These are phyloP conservation scores for Diplotaxis tenuifolia DNA, from an alignment of 345 rosid species.

Conservation along the genomic window DNA sequence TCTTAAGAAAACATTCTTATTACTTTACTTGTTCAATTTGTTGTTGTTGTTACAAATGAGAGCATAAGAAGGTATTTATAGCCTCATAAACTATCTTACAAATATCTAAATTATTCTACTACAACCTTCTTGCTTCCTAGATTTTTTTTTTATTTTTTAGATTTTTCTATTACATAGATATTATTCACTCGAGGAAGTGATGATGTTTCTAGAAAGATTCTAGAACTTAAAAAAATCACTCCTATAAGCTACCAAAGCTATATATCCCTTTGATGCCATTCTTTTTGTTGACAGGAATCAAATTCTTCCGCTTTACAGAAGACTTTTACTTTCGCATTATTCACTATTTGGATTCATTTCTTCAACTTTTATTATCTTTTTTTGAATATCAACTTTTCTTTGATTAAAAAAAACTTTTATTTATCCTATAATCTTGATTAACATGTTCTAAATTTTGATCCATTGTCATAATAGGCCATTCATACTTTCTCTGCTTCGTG, in stretches of 20 bases:
- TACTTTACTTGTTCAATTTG: too few species aligned
- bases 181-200: too few species aligned
- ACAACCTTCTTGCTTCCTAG: too few species aligned
- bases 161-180: too few species aligned
- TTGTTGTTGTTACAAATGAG: too few species aligned
- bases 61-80: too few species aligned
- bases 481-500: constrained; percentile 3
- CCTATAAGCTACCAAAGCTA: constrained; percentile 28
- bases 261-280: constrained; percentile 28
- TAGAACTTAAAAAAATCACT: neutral
- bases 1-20: too few species aligned
- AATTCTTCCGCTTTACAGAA: constrained; percentile 27
- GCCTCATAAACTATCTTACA: too few species aligned
- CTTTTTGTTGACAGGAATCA: constrained; percentile 33
- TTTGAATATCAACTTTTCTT: neutral
- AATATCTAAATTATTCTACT: too few species aligned
- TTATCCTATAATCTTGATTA: neutral
- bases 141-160: too few species aligned
- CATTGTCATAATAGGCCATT: constrained; percentile 2
- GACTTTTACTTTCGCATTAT: constrained; percentile 11
- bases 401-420: too few species aligned
- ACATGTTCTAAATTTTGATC: neutral
- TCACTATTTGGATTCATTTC: neutral
- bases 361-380: neutral
- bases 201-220: too few species aligned